These are phyloP conservation scores for Porogramme epimiltina DNA, from an alignment of 1,284 basidiomycete species.

Conservation along the genomic window DNA sequence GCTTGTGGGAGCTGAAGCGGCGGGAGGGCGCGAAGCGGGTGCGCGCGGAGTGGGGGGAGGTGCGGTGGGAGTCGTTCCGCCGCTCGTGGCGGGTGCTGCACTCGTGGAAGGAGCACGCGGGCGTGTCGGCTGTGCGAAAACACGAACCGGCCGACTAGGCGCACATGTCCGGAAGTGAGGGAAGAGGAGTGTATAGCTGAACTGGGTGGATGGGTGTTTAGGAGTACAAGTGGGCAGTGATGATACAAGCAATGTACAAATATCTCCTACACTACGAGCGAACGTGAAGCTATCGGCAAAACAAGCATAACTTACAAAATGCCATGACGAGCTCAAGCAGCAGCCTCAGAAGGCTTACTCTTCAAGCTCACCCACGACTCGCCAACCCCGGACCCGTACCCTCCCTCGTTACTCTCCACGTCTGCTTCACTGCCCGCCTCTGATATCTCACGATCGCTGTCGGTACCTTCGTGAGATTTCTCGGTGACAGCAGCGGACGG, in stretches of 20 bases:
- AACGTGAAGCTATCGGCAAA: too few species aligned
- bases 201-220: neutral
- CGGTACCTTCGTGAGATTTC: conserved; percentile 14
- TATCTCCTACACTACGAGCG: too few species aligned
- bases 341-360: conserved; percentile 5
- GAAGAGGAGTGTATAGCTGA: neutral
- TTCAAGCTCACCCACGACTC: conserved; percentile 71
- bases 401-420: conserved; percentile 57
- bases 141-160: too few species aligned
- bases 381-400: conserved; percentile 44
- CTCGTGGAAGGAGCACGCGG: neutral
- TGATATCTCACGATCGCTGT: conserved; percentile 36
- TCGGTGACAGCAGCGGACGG: conserved; percentile 9
- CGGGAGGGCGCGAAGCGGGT: too few species aligned
- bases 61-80: too few species aligned
- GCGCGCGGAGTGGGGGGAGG: too few species aligned
- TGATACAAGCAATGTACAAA: neutral
- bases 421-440: conserved; percentile 64
- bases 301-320: neutral
- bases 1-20: too few species aligned
- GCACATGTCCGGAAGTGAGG: neutral
- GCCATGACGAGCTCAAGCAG: neutral
- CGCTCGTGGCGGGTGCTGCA: too few species aligned
- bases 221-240: neutral
- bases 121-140: neutral